phyloP scores from a whole-genome alignment of 345 rosid genomes.

The Eucalyptus grandis region DNA sequence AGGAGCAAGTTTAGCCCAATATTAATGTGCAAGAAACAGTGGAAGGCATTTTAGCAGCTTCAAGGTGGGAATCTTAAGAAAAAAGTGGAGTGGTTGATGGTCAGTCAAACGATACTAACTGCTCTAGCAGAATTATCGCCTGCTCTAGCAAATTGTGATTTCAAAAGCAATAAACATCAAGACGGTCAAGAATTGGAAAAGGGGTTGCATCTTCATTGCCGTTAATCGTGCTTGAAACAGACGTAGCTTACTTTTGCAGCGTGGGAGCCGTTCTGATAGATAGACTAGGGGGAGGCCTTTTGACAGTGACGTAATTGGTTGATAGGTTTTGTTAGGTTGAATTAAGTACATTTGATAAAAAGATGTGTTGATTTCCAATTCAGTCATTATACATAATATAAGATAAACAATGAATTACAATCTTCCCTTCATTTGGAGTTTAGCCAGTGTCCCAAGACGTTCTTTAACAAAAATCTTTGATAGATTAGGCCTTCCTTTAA shows the following conservation, averaged over 20 bases:
- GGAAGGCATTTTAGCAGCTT: neutral
- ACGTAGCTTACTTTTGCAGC: neutral
- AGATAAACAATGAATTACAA: neutral
- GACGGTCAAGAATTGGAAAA: neutral
- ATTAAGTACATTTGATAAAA: neutral
- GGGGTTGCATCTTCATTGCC: neutral
- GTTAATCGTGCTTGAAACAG: neutral
- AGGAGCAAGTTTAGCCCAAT: neutral
- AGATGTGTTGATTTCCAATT: neutral
- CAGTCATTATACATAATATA: neutral
- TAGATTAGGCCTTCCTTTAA: neutral
- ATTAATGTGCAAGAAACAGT: neutral
- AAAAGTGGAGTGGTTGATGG: neutral
- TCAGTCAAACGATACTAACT: neutral
- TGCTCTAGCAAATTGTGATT: neutral
- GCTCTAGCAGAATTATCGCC: neutral
- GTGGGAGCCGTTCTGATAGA: neutral
- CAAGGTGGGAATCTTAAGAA: neutral
- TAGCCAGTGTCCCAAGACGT: neutral
- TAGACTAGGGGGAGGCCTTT: neutral
- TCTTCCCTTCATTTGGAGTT: neutral
- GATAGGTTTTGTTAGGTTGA: neutral
- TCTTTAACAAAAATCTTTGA: neutral
- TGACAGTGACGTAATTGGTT: neutral
- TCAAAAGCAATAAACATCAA: neutral